Evolutionary conservation across 345 rosid genomes (phyloP).

Genomic region (Citrus inodora): DNA sequence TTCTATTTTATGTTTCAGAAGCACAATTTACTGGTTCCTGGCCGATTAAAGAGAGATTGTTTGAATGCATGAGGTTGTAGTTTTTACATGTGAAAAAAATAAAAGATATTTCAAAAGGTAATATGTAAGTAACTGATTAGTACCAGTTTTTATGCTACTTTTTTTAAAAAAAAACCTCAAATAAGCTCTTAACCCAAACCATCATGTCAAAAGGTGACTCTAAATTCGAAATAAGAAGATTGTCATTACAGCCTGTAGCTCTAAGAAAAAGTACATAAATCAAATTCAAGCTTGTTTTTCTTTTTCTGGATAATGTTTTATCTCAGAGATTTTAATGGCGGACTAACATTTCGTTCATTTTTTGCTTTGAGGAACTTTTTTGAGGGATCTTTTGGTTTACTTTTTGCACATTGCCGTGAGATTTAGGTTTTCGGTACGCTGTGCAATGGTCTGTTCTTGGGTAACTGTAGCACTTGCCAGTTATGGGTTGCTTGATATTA

Average conservation of each 20-base stretch:
- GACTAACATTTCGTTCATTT: neutral
- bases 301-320: neutral
- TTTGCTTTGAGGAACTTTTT: neutral
- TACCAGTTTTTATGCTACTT: neutral
- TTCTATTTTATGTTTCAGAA: neutral
- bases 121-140: neutral
- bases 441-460: neutral
- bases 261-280: neutral
- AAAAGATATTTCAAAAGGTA: neutral
- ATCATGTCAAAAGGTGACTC: neutral
- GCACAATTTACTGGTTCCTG: neutral
- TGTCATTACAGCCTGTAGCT: neutral
- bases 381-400: neutral
- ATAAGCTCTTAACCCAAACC: neutral
- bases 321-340: neutral
- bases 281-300: neutral
- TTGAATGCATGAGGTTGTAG: neutral
- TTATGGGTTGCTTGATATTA: neutral
- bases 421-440: neutral
- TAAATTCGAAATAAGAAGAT: neutral
- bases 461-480: neutral
- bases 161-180: neutral
- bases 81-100: neutral
- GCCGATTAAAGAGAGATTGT: neutral
- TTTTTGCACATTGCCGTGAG: neutral